Evolutionary conservation across 2,329 filamentous ascomycete genomes (phyloP).

Genomic region (Ophiosphaerella korrae): DNA sequence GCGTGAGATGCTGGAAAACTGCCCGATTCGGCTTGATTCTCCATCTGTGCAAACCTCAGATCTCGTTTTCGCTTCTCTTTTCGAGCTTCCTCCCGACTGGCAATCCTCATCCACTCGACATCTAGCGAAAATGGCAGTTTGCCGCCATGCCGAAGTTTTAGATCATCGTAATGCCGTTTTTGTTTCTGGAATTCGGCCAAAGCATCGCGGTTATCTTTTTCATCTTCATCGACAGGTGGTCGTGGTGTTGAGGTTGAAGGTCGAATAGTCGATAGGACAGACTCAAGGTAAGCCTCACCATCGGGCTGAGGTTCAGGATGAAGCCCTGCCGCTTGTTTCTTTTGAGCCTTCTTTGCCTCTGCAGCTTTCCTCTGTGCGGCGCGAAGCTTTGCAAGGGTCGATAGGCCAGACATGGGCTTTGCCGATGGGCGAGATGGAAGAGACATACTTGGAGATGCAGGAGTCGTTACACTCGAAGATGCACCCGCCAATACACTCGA

Average conservation of each 20-base stretch:
- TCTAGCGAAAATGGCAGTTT: constrained; percentile 29
- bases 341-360: constrained; percentile 6
- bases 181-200: constrained; percentile 20
- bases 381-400: constrained; percentile 13
- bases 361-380: constrained; percentile 11
- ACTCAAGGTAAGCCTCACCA: constrained; percentile 20
- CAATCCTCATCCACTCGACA: constrained; percentile 37
- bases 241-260: neutral
- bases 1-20: too few species aligned
- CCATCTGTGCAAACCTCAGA: constrained; percentile 14
- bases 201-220: constrained; percentile 15
- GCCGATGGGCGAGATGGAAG: constrained; percentile 3
- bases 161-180: constrained; percentile 29
- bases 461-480: too few species aligned
- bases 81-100: constrained; percentile 27
- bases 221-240: constrained; percentile 5
- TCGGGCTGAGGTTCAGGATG: constrained; percentile 2
- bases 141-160: too few species aligned
- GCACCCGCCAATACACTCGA: neutral
- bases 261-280: constrained; percentile 7
- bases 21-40: too few species aligned
- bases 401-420: neutral
- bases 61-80: constrained; percentile 23
- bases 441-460: neutral
- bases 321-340: neutral